These are phyloP conservation scores for Amborella trichopoda DNA, from an alignment of 164 flowering plant species.

Conservation along the genomic window DNA sequence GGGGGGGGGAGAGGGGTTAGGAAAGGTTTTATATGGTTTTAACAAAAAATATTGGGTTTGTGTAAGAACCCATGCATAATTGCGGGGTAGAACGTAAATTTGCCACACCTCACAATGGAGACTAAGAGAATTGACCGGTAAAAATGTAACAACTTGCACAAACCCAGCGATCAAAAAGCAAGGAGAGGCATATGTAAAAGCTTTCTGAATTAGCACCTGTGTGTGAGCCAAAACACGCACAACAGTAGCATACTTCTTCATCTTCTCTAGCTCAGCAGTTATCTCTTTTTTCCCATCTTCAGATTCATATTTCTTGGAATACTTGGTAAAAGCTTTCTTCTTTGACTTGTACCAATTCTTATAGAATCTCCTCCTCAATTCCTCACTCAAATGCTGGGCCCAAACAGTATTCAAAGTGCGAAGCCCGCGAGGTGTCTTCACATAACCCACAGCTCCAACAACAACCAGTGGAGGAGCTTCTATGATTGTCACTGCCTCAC, in stretches of 20 bases:
- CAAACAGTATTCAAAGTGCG: constrained; percentile 49
- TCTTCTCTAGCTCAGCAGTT: constrained; percentile 44
- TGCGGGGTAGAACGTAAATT: no score
- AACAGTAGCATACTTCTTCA: constrained; percentile 54
- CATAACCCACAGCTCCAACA: constrained; percentile 60
- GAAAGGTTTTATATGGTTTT: no score
- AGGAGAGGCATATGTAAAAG: no score
- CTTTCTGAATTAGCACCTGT: no score
- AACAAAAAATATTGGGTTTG: no score
- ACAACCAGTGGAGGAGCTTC: constrained; percentile 65
- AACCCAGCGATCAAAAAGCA: no score
- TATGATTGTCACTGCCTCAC: constrained; percentile 59
- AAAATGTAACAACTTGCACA: no score
- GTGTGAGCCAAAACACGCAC: constrained; percentile 72
- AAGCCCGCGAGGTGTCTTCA: constrained; percentile 54
- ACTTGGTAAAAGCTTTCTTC: constrained; percentile 60
- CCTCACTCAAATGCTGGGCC: constrained; percentile 77
- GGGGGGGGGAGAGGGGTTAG: no score
- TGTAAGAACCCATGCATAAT: no score
- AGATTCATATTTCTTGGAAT: constrained; percentile 49
- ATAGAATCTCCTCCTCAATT: constrained; percentile 55
- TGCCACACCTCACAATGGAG: no score
- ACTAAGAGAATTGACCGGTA: no score
- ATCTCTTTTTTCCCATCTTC: constrained; percentile 61
- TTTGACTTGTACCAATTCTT: constrained; percentile 65